Percentiles rank a stretch among this genome's conserved stretches.
These are phyloP conservation scores for Fusarium transvaalense DNA, from an alignment of 2,329 filamentous ascomycete species.

Conservation along the genomic window DNA sequence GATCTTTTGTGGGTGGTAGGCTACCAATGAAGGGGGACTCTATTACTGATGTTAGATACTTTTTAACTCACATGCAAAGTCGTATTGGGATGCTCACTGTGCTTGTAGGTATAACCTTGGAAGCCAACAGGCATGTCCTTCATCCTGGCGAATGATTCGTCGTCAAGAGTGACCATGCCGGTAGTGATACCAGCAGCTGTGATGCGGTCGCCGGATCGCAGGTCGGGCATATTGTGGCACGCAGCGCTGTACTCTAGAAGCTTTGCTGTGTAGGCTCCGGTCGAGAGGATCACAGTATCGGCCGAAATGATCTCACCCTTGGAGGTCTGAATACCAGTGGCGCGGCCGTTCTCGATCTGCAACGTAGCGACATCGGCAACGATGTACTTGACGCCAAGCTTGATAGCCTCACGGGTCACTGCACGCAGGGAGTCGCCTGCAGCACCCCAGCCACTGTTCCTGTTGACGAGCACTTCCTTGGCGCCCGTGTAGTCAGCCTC, in stretches of 20 bases:
- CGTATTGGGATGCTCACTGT: conserved; percentile 49
- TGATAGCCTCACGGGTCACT: conserved; percentile 65
- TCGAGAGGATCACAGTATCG: conserved; percentile 65
- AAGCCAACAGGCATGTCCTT: conserved; percentile 63
- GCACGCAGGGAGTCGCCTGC: conserved; percentile 69
- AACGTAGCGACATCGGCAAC: conserved; percentile 63
- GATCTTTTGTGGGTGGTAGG: conserved; percentile 65
- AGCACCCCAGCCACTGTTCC: conserved; percentile 72
- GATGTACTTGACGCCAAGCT: conserved; percentile 70
- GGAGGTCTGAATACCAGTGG: conserved; percentile 62
- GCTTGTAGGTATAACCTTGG: conserved; percentile 55
- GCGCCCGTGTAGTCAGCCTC: conserved; percentile 71
- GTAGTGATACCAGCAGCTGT: conserved; percentile 71
- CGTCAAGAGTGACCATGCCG: conserved; percentile 66
- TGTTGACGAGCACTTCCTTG: conserved; percentile 71
- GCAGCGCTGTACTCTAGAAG: conserved; percentile 66
- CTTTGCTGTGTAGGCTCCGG: conserved; percentile 69
- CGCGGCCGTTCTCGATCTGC: conserved; percentile 60
- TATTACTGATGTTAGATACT: conserved; percentile 52
- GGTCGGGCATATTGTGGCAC: conserved; percentile 58
- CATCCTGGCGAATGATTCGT: conserved; percentile 59
- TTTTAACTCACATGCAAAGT: conserved; percentile 34
- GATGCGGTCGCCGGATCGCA: conserved; percentile 67
- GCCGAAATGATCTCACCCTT: conserved; percentile 61
- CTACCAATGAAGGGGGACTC: conserved; percentile 68